Conservation (phyloP, 768 basidiomycete genomes). For the Hysterangium stoloniferum region DNA sequence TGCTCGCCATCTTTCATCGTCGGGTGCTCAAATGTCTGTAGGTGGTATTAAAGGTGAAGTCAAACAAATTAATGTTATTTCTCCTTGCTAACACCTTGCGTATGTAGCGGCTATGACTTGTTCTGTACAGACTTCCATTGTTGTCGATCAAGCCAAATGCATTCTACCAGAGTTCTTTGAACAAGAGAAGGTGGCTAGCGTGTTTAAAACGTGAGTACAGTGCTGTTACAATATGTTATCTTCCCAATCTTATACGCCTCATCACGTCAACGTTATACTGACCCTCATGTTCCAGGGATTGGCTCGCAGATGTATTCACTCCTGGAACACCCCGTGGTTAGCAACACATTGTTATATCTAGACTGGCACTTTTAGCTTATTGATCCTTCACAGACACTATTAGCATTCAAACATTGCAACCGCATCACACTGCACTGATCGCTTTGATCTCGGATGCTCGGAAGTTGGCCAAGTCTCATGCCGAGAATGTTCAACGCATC, state of each 20-base stretch:
- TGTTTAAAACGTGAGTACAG: background rate
- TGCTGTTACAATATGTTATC: background rate
- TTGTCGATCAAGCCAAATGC: background rate
- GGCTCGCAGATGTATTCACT: background rate
- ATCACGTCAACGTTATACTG: background rate
- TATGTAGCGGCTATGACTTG: conserved; percentile 1
- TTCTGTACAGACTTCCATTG: background rate
- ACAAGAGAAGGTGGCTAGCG: background rate
- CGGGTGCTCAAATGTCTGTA: background rate
- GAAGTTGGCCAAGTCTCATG: background rate
- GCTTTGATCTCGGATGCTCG: background rate
- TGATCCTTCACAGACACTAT: too few relatives aligned
- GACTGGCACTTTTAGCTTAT: too few relatives aligned
- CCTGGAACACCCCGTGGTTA: background rate
- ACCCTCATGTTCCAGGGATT: background rate
- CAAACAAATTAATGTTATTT: too few relatives aligned
- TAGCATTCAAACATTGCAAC: background rate
- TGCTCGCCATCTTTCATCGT: background rate
- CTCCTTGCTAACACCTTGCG: background rate
- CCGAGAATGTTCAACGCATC: background rate
- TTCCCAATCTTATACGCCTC: background rate
- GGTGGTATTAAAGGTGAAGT: too few relatives aligned
- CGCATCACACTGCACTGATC: background rate
- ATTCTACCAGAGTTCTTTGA: background rate
- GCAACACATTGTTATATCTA: too few relatives aligned